Base-by-base conservation (phyloP, 2,329 filamentous ascomycete species). In the Raffaelea albimanens region DNA sequence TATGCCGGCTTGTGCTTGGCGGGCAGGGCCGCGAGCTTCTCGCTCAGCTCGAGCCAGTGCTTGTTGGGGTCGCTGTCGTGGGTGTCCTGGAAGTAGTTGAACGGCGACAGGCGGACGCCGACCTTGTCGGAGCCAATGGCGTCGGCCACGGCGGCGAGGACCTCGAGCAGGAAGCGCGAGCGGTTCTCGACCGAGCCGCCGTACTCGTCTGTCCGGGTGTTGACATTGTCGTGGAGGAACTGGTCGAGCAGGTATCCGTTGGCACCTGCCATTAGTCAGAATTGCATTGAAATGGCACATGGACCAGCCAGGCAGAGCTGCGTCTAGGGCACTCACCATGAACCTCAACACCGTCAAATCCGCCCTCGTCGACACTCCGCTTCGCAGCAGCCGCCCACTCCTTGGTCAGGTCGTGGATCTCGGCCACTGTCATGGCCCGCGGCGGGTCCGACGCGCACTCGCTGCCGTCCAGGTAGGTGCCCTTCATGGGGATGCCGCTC, bases 261-360 rank as follows among this genome's bases (percentile, higher is more conserved):
- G 0, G 74, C 76, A n/a, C 42, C 40, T 43, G 5, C n/a, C n/a
- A n/a, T n/a, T 39, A 11, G 10, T 7, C n/a, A 11, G 18, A 8
- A 16, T 19, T 40, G 10, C 5, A n/a, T 13, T 5, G 9, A 39
- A n/a, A 39, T 39, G 36, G 36, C 16, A n/a, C n/a, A n/a, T n/a
- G n/a, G n/a, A n/a, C n/a, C n/a, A n/a, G n/a, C n/a, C n/a, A n/a
- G n/a, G n/a, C n/a, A n/a, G n/a, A n/a, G n/a, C n/a, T n/a, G n/a
- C n/a, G n/a, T n/a, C n/a, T n/a, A 29, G 4, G 5, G 39, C 19
- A 46, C 44, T 18, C 22, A 1, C 60, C 71, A 43, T 76, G 70
- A 3, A 70, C 59, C 52, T 90, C 85, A 41, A 90, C 76, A 0
- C 78, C 80, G 55, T 91, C 85, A 29, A 83, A 83, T 0, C 85